Base-by-base conservation (phyloP, 2,329 filamentous ascomycete species). In the Aureobasidium vineae region DNA sequence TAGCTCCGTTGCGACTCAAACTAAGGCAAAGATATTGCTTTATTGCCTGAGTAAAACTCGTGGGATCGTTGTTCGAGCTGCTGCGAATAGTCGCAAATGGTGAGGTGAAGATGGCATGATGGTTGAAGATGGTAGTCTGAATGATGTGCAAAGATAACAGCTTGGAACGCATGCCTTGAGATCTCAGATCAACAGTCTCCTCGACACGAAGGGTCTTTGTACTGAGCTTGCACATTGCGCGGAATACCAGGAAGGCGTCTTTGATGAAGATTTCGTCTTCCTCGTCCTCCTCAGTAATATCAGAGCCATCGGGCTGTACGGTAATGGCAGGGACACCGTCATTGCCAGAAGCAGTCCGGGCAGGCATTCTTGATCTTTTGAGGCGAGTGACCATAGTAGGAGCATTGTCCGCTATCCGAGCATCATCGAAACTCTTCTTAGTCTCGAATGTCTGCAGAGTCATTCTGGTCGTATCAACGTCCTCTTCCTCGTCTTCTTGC, bases 261-360 rank as follows among this genome's bases (percentile, higher is more conserved):
- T 95, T 91, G 72, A 98, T 92, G 75, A 96, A 98, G 23, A 98
- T 91, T 75, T 99, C 95, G 74, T 99, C 95, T 75, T 97, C 92
- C 67, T 88, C 86, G 63, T 87, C 85, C 67, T 88, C 85, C 5
- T 91, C 87, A 28, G 84, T 75, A 26, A 83, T 79, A 65, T 90
- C 86, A 38, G 66, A 68, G 10, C 70, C 73, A 41, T 75, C 73
- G 21, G 71, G 70, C 45, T 77, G 74, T 0, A 77, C 71, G 5
- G 69, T 74, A 26, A 71, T 78, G 63, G 70, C 74, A 6, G 79
- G 78, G 2, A 79, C 68, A 31, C 79, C 79, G 6, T 56, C 50
- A 16, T 65, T 56, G 16, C 61, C 50, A 21, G 82, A 83, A 8
- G 76, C 73, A 5, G 77, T 77, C 56, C 79, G 75, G n/a, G 76